Base-by-base conservation (phyloP, 306 rosid genomes). In the Prunus padus region DNA sequence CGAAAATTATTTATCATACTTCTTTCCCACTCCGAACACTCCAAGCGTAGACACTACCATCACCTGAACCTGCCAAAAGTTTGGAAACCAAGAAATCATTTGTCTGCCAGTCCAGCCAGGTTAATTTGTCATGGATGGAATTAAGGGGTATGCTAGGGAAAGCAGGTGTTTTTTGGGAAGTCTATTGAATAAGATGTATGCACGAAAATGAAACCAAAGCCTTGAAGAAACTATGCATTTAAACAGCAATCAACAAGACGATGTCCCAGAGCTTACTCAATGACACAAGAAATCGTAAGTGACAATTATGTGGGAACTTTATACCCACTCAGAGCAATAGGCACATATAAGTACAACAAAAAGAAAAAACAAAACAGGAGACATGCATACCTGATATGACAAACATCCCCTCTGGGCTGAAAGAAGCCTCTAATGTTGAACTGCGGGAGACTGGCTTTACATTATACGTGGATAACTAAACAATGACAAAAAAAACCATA, bases 331-430 rank as follows among this genome's bases (percentile, higher is more conserved):
- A 67, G 37, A 20, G 22, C 11, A 22, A 11, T 6, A 45, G 33
- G 4, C 61, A 20, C 11, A 55, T 19, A 55, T 55, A 19, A 1
- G 12, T 55, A 19, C 51, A 52, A 5, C 20, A 52, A 0, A 30
- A 25, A 59, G 0, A n/a, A 44, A 62, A 59, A 49, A 57, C 10
- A 25, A 50, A 77, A 74, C 25, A 66, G 11, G 69, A 65, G 20
- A 76, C 56, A 23, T 61, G 74, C 68, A 59, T 85, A 89, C 97
- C 93, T 75, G 97, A 95, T 76, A 92, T 83, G 37, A 92, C 97
- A 86, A 92, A 95, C 97, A 85, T 95, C 76, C 98, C 97, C 75
- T 95, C 97, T 0, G 97, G 97, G 77, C 97, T 95, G 87, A 92
- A 95, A 80, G 98, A 92, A 72, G 97, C 97, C 88, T 95, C 98